Evolutionary conservation across 1,284 basidiomycete species (phyloP).

Genomic region (Trichosporon faecale): DNA sequence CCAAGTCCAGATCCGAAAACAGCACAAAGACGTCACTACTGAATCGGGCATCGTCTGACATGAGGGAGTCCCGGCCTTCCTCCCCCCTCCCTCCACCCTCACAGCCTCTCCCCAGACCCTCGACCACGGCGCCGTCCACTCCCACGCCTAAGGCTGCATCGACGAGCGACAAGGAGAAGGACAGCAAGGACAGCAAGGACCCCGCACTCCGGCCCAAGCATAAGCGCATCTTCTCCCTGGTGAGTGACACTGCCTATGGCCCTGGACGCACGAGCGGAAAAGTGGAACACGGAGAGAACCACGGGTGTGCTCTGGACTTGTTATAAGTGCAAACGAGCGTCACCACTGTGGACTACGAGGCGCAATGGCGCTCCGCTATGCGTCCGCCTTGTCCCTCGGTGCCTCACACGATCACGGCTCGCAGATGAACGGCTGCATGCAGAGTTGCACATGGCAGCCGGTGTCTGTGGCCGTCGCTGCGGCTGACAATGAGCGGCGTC

Average conservation of each 20-base stretch:
- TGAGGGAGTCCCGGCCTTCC: neutral
- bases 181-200: neutral
- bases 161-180: neutral
- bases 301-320: neutral
- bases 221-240: slow-evolving; percentile 6
- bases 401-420: too few species aligned
- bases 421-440: neutral
- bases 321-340: neutral
- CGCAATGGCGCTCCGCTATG: too few species aligned
- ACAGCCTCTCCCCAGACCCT: neutral
- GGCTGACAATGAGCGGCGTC: neutral
- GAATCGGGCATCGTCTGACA: neutral
- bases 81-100: neutral
- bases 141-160: neutral
- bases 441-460: neutral
- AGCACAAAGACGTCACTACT: neutral
- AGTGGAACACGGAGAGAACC: neutral
- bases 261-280: neutral
- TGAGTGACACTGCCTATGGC: neutral
- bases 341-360: too few species aligned
- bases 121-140: neutral
- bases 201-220: neutral
- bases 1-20: neutral
- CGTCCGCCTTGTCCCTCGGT: neutral
- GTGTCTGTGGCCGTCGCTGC: neutral